Base-by-base conservation (phyloP, 1,284 basidiomycete genomes). In the Papiliotrema laurentii region DNA sequence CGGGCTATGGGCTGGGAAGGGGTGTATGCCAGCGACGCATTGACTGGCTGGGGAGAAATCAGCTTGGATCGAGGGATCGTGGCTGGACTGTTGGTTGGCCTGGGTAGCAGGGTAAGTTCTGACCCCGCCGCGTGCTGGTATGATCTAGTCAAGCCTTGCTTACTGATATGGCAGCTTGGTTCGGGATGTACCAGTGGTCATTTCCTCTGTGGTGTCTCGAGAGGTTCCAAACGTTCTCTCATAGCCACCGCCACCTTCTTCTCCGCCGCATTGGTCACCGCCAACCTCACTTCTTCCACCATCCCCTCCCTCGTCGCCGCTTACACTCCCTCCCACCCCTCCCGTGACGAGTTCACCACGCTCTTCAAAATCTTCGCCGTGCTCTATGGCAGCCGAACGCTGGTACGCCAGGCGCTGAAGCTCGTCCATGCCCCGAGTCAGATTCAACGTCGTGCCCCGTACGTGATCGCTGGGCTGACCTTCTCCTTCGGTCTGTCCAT, bases 121-220 rank as follows among this genome's bases (percentile, higher is more conserved):
- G 34, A 39, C 21, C n/a, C n/a, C n/a, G n/a, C n/a, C n/a, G n/a
- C n/a, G n/a, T n/a, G n/a, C n/a, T n/a, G n/a, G n/a, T n/a, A n/a
- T n/a, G n/a, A n/a, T n/a, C n/a, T n/a, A n/a, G n/a, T n/a, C n/a
- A n/a, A n/a, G n/a, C n/a, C n/a, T n/a, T n/a, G n/a, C n/a, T n/a
- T n/a, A n/a, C n/a, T n/a, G n/a, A n/a, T n/a, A n/a, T 21, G 18
- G 37, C 41, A 66, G 61, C 59, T 65, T 18, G 65, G 64, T 26
- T 66, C 61, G 22, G 64, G 65, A 5, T 66, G 64, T 34, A 64
- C 63, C 11, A 66, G 51, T 56, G 84, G 84, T 42, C 84, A 86
- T 72, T 83, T 86, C 78, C 76, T 86, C 43, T 80, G 79, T 54
- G 84, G 84, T 30, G 58, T 84, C 25, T 81, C 83, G 19, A 78